phyloP scores from a whole-genome alignment of 768 basidiomycete species.

The Scleroderma citrinum region DNA sequence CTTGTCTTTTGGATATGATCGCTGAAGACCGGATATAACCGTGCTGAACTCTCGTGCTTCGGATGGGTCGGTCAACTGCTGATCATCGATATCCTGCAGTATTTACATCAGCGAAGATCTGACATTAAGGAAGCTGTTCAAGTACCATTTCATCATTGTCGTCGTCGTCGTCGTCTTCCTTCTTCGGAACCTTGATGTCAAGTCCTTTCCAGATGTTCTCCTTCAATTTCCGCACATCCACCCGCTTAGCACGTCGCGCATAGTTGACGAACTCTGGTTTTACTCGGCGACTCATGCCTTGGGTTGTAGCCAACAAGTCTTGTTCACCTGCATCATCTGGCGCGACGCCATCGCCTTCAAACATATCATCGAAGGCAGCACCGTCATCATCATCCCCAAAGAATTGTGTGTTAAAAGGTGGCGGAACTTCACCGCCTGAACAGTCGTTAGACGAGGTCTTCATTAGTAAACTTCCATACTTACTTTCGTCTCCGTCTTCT shows the following conservation, averaged over 20 bases:
- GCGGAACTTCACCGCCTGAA: conserved; percentile 41
- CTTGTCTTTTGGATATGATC: conserved; percentile 85
- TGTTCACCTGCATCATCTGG: conserved; percentile 69
- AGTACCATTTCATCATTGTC: conserved; percentile 56
- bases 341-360: conserved; percentile 39
- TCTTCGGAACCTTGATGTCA: conserved; percentile 57
- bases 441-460: background rate
- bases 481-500: conserved; percentile 61
- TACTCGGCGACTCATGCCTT: conserved; percentile 69
- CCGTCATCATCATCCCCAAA: conserved; percentile 92
- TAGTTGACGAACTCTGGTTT: conserved; percentile 89
- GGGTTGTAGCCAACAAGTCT: conserved; percentile 80
- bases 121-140: background rate
- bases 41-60: conserved; percentile 69
- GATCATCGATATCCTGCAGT: conserved; percentile 49
- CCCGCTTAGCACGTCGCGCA: conserved; percentile 90
- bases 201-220: conserved; percentile 97
- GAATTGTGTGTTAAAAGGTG: conserved; percentile 94
- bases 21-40: conserved; percentile 78
- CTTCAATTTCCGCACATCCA: conserved; percentile 94
- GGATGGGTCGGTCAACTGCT: conserved; percentile 50
- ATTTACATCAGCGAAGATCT: background rate
- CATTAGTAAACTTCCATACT: conserved; percentile 15
- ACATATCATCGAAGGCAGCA: conserved; percentile 58
- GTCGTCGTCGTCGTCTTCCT: conserved; percentile 32